Evolutionary conservation across 306 rosid species (phyloP).

Genomic region (Macrotyloma uniflorum): DNA sequence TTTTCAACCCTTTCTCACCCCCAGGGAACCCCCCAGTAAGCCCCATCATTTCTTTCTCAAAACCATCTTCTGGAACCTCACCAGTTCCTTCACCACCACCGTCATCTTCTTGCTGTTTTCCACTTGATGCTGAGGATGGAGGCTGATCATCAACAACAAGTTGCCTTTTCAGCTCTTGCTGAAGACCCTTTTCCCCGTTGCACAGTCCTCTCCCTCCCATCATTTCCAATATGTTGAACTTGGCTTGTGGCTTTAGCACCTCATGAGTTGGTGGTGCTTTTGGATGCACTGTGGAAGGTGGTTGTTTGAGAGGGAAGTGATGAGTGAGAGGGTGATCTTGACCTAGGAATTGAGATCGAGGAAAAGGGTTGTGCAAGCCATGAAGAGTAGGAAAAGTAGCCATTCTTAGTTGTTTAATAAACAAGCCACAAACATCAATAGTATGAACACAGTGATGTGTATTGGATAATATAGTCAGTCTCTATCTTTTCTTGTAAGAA

Average conservation of each 20-base stretch:
- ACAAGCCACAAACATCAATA: background rate
- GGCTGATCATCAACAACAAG: slow-evolving; percentile 31
- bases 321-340: slow-evolving; percentile 38
- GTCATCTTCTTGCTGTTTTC: slow-evolving; percentile 36
- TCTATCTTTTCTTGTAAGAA: slow-evolving; percentile 15
- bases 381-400: slow-evolving; percentile 56
- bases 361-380: slow-evolving; percentile 44
- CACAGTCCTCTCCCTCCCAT: slow-evolving; percentile 93
- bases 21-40: slow-evolving; percentile 96
- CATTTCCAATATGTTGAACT: slow-evolving; percentile 64
- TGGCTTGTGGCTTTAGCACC: slow-evolving; percentile 48
- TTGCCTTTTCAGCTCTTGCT: slow-evolving; percentile 57
- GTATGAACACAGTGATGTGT: background rate
- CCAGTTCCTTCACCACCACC: background rate
- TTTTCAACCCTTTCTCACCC: slow-evolving; percentile 78
- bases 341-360: slow-evolving; percentile 67
- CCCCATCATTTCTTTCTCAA: slow-evolving; percentile 94
- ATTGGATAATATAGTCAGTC: background rate
- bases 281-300: slow-evolving; percentile 34
- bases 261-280: slow-evolving; percentile 31
- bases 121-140: background rate
- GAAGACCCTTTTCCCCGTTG: slow-evolving; percentile 78
- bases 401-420: slow-evolving; percentile 42
- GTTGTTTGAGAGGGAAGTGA: slow-evolving; percentile 37
- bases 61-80: slow-evolving; percentile 59